phyloP scores from a whole-genome alignment of 805 yeast species.

The Ogataea saltuana region DNA sequence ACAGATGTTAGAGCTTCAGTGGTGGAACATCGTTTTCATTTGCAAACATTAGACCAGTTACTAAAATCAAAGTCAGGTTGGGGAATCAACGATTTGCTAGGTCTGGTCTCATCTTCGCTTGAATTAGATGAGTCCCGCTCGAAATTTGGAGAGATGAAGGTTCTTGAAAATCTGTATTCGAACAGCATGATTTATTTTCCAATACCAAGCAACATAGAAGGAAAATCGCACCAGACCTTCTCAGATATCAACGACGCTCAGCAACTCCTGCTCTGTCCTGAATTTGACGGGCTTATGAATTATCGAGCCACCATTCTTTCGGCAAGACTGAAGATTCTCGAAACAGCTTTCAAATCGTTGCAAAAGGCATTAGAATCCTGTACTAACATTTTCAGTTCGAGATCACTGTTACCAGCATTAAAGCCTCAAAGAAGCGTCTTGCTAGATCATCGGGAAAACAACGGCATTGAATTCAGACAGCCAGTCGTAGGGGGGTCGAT shows the following conservation, averaged over 20 bases:
- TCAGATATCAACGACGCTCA: conserved; percentile 50
- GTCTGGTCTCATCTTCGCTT: conserved; percentile 35
- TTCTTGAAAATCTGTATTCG: conserved; percentile 45
- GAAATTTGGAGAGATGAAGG: conserved; percentile 45
- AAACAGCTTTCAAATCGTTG: conserved; percentile 43
- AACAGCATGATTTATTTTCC: conserved; percentile 43
- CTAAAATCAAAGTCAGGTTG: conserved; percentile 23
- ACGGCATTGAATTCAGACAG: conserved; percentile 47
- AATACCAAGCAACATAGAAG: conserved; percentile 22
- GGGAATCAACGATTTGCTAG: conserved; percentile 24
- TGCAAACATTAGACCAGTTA: conserved; percentile 43
- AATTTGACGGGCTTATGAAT: conserved; percentile 41
- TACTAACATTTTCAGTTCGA: conserved; percentile 42
- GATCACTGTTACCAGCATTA: conserved; percentile 41
- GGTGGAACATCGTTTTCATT: conserved; percentile 49
- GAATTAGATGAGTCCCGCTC: conserved; percentile 45
- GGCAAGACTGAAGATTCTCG: conserved; percentile 46
- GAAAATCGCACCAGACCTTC: conserved; percentile 40
- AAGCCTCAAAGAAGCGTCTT: conserved; percentile 41
- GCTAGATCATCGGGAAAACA: conserved; percentile 54
- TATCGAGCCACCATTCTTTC: conserved; percentile 41
- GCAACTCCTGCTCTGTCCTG: conserved; percentile 50
- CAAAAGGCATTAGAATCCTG: conserved; percentile 48
- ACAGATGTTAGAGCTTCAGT: conserved; percentile 49
- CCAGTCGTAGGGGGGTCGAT: conserved; percentile 47